Percentiles rank a stretch among this genome's conserved stretches.
phyloP scores from a whole-genome alignment of 495 filamentous ascomycete genomes.

The Tetracladium marchalianum region DNA sequence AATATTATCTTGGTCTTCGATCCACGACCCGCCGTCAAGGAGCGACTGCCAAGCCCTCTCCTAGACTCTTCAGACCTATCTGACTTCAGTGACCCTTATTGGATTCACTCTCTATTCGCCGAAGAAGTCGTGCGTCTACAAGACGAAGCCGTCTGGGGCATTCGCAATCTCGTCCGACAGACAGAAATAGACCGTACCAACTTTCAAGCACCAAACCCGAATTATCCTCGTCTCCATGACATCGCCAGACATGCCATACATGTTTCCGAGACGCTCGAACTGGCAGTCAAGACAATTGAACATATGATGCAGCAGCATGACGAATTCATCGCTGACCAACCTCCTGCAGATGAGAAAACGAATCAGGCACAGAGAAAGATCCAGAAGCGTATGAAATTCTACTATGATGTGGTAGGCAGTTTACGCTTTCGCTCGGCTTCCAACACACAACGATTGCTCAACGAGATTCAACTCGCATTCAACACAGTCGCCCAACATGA shows the following conservation, averaged over 20 bases:
- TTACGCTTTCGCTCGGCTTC: conserved; percentile 25
- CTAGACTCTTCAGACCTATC: not conserved
- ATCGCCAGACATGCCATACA: conserved; percentile 38
- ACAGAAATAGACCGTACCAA: not conserved
- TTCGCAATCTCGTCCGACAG: not conserved
- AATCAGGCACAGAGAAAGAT: conserved; percentile 11
- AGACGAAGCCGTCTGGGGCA: not conserved
- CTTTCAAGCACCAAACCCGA: conserved; percentile 17
- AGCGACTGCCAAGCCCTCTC: conserved; percentile 1
- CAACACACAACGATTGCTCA: conserved; percentile 20
- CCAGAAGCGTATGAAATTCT: conserved; percentile 22
- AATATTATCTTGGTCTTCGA: conserved; percentile 29
- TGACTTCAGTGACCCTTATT: conserved; percentile 14
- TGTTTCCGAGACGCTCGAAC: conserved; percentile 32
- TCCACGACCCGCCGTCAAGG: conserved; percentile 9
- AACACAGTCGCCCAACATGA: conserved; percentile 31
- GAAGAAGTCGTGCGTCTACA: conserved; percentile 14
- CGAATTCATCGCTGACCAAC: not conserved
- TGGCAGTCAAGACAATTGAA: conserved; percentile 26
- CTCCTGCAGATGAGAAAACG: not conserved
- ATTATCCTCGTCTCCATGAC: conserved; percentile 35
- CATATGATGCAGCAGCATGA: conserved; percentile 23
- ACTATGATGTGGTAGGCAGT: conserved; percentile 28
- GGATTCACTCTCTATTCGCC: conserved; percentile 17
- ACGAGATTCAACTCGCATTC: conserved; percentile 36